A percentile compares a stretch with the other conserved stretches of the same genome.
phyloP scores from a whole-genome alignment of 1,139 yeast species.

The Kodamaea fungicola region DNA sequence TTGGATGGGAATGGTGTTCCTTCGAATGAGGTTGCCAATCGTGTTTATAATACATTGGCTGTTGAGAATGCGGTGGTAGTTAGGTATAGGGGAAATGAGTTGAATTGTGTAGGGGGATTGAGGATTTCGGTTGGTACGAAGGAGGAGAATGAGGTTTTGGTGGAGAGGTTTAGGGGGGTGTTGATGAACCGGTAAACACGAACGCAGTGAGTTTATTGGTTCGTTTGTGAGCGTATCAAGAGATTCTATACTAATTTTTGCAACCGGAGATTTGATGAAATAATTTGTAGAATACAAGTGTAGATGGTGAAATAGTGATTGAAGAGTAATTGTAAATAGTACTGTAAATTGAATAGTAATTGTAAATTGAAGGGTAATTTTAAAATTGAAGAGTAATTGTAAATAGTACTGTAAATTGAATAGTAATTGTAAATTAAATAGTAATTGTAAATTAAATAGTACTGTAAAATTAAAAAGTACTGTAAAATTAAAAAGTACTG shows the following conservation, averaged over 20 bases:
- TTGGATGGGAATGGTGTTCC: conserved; percentile 61
- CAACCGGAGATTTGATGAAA: too few species aligned
- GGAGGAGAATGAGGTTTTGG: conserved; percentile 61
- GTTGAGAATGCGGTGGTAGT: conserved; percentile 73
- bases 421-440: too few species aligned
- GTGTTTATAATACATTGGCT: conserved; percentile 69
- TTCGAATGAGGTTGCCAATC: conserved; percentile 63
- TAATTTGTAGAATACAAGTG: too few species aligned
- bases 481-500: too few species aligned
- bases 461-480: too few species aligned
- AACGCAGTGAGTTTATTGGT: neutral
- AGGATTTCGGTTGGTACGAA: conserved; percentile 84
- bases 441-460: too few species aligned
- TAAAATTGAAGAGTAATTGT: too few species aligned
- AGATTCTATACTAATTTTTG: neutral
- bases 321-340: too few species aligned
- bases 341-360: too few species aligned
- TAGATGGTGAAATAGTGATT: too few species aligned
- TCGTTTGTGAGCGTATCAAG: neutral
- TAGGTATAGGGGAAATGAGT: conserved; percentile 85
- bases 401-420: too few species aligned
- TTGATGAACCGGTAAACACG: conserved; percentile 11
- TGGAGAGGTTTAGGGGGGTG: conserved; percentile 44
- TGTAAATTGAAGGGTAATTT: too few species aligned
- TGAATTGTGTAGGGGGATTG: conserved; percentile 82